Percentiles rank a stretch among this genome's conserved stretches.
phyloP scores from a whole-genome alignment of 805 yeast species.

The Metschnikowia chrysomelidarum region DNA sequence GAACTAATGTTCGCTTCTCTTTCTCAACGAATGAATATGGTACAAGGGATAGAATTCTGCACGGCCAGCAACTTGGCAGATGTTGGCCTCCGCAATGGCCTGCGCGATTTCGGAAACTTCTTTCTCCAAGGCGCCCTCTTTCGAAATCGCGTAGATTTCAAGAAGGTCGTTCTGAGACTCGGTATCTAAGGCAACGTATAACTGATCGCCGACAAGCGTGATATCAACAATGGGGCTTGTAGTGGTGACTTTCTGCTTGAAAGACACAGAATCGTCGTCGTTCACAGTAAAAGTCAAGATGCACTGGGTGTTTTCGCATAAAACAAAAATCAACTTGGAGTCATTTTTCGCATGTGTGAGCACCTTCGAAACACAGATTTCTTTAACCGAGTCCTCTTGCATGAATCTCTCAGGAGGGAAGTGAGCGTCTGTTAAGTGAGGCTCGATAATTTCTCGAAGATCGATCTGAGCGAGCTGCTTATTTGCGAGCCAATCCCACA shows the following conservation, averaged over 20 bases:
- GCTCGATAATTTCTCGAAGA: conserved; percentile 38
- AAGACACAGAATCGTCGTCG: conserved; percentile 24
- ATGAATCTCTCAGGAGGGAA: conserved; percentile 64
- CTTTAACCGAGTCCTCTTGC: conserved; percentile 49
- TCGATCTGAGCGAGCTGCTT: conserved; percentile 48
- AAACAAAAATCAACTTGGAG: conserved; percentile 37
- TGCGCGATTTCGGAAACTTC: conserved; percentile 18
- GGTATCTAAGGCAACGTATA: conserved; percentile 32
- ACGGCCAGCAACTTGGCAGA: conserved; percentile 33
- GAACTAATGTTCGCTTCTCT: conserved; percentile 60
- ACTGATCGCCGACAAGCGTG: conserved; percentile 18
- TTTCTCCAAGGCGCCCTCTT: conserved; percentile 18
- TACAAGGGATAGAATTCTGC: conserved; percentile 49
- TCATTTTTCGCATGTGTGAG: conserved; percentile 27
- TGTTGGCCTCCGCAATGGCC: conserved; percentile 26
- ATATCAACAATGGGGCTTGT: conserved; percentile 30
- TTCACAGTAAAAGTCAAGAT: conserved; percentile 37
- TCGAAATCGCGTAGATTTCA: conserved; percentile 21
- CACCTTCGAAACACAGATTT: conserved; percentile 51
- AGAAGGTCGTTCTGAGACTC: conserved; percentile 28
- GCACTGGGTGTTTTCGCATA: conserved; percentile 51
- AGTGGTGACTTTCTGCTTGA: conserved; percentile 30
- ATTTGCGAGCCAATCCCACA: conserved; percentile 75
- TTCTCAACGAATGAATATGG: conserved; percentile 48
- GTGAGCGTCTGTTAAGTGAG: conserved; percentile 54